Percentiles rank a stretch among this genome's conserved stretches.
Conservation (phyloP, 2,329 filamentous ascomycete genomes). For the Nectriaceae sp. region DNA sequence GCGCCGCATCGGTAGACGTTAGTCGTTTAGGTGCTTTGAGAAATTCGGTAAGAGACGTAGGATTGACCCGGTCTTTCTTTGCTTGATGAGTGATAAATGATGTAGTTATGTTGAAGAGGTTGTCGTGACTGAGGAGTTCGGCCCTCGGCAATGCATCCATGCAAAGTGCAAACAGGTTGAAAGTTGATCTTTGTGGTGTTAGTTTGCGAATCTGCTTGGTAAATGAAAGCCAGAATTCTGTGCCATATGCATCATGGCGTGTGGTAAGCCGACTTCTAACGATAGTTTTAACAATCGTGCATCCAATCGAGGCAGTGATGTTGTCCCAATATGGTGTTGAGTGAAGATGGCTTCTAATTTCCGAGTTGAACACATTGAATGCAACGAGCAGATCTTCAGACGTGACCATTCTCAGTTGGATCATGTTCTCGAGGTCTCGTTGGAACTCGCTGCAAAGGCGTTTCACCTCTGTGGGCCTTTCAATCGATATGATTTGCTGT, state of each 20-base stretch:
- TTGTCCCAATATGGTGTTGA: background rate
- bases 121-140: background rate
- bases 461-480: background rate
- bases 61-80: background rate
- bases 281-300: background rate
- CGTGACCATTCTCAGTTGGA: conserved; percentile 12
- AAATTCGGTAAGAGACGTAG: background rate
- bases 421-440: conserved; percentile 8
- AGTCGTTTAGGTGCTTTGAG: background rate
- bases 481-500: background rate
- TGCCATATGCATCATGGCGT: background rate
- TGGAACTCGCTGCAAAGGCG: conserved; percentile 10
- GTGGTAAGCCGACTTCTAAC: background rate
- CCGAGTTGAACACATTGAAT: conserved; percentile 20
- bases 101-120: background rate
- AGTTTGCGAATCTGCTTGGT: conserved; percentile 11
- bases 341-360: conserved; percentile 9
- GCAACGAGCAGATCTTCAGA: conserved; percentile 17
- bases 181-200: conserved; percentile 16
- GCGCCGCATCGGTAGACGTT: background rate
- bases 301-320: background rate
- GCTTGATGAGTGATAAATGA: conserved; percentile 4
- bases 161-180: conserved; percentile 4
- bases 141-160: background rate
- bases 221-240: conserved; percentile 14